Conservation (phyloP, 2,329 filamentous ascomycete species). For the Exophiala xenobiotica region DNA sequence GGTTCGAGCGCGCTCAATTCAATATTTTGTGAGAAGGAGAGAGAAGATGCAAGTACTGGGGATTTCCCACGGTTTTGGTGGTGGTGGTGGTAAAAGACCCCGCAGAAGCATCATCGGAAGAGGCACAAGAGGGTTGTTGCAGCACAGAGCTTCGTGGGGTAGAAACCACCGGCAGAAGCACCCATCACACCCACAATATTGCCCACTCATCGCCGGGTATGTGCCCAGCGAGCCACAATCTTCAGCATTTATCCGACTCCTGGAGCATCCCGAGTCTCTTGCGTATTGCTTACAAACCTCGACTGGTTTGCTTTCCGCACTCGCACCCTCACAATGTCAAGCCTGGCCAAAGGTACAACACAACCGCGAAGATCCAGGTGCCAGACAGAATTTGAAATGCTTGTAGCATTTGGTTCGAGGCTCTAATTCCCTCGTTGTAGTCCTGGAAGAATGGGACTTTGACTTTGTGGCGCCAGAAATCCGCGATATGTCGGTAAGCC, state of each 20-base stretch:
- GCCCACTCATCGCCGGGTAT: too few species aligned
- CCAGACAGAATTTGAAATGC: slow-evolving; percentile 9
- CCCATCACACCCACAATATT: too few species aligned
- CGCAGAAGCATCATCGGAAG: slow-evolving; percentile 15
- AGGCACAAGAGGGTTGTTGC: slow-evolving; percentile 8
- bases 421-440: slow-evolving; percentile 23
- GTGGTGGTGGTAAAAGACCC: slow-evolving; percentile 4
- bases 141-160: slow-evolving; percentile 12
- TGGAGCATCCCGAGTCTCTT: neutral
- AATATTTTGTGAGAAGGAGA: neutral
- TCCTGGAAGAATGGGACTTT: slow-evolving; percentile 19
- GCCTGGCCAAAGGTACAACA: slow-evolving; percentile 17
- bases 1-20: neutral
- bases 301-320: neutral
- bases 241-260: slow-evolving; percentile 9
- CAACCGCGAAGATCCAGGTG: slow-evolving; percentile 13
- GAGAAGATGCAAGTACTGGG: neutral
- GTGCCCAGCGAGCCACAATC: neutral
- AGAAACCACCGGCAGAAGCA: slow-evolving; percentile 15
- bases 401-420: slow-evolving; percentile 18
- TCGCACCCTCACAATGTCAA: slow-evolving; percentile 4
- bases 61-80: neutral
- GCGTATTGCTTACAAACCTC: slow-evolving; percentile 2
- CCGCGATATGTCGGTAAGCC: slow-evolving; percentile 16
- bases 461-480: slow-evolving; percentile 23